Base-by-base conservation (phyloP, 805 yeast genomes). In the Blastobotrys americana region DNA sequence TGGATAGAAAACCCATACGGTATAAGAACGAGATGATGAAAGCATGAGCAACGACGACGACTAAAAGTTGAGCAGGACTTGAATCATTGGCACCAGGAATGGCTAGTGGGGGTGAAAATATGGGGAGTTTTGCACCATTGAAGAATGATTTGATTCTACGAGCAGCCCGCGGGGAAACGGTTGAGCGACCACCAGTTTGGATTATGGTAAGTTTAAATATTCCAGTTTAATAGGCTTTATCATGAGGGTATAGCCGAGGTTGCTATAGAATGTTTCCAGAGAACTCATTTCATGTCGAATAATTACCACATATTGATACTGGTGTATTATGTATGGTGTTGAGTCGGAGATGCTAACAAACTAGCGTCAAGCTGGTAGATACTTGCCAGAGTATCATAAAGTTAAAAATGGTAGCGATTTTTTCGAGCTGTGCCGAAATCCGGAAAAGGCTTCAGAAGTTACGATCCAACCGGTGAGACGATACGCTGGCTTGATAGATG, bases 111-210 rank as follows among this genome's bases (percentile, higher is more conserved):
- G 33, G 21, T 21, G 15, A 38, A 38, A 37, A 39, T 25, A 59
- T 56, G 64, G 19, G 51, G 5, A 67, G 66, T 44, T 89, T 88
- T 63, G 80, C 96, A 15, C 77, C 80, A 13, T 70, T 89, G 62
- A 77, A 89, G 66, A 93, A 93, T 67, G 98, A 93, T 60, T 72
- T 90, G 58, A 83, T 93, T 31, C 70, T 93, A 52, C 73, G 98
- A 56, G 96, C 97, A 3, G 97, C 97, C 8, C 73, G 73, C 52
- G 97, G 83, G 42, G 95, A 90, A 61, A 69, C 68, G 48, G 97
- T 90, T 34, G 97, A 93, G 66, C 79, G 98, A 61, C 97, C 98
- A 2, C 98, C 98, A 16, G 79, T 93, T 49, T 93, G 97, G 97
- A 83, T 89, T 54, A 88, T 88, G 97, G 78, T 74, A 65, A 51